Evolutionary conservation across 2,329 filamentous ascomycete species (phyloP).

Genomic region (Xylaria sp.): DNA sequence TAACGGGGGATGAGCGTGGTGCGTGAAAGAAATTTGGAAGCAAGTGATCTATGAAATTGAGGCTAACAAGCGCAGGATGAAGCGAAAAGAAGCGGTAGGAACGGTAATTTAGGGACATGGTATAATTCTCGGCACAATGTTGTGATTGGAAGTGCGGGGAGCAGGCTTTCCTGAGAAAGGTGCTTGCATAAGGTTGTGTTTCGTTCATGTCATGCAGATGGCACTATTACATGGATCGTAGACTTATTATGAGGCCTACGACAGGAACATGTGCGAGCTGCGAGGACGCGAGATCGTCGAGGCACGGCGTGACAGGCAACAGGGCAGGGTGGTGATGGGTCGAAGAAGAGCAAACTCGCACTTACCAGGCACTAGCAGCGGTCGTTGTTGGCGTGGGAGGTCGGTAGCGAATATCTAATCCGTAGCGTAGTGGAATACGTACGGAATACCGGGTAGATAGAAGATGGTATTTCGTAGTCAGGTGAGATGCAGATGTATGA

Average conservation of each 20-base stretch:
- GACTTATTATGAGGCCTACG: background rate
- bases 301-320: background rate
- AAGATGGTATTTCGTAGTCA: too few species aligned
- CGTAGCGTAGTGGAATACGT: too few species aligned
- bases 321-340: background rate
- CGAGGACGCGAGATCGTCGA: background rate
- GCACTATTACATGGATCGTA: background rate
- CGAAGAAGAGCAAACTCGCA: background rate
- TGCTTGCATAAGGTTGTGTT: conserved; percentile 10
- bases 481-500: too few species aligned
- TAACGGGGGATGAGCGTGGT: background rate
- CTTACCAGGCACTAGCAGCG: background rate
- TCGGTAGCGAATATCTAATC: background rate
- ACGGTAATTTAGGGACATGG: background rate
- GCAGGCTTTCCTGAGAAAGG: conserved; percentile 8
- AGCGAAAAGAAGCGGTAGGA: conserved; percentile 3
- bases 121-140: background rate
- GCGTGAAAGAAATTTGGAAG: background rate
- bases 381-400: background rate
- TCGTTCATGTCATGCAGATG: conserved; percentile 1
- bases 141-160: conserved; percentile 15
- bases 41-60: conserved; percentile 8
- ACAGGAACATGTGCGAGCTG: too few species aligned
- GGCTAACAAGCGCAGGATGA: background rate
- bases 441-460: too few species aligned